These are phyloP conservation scores for Chenopodium quinoa DNA, from an alignment of 148 eudicot species.

Conservation along the genomic window DNA sequence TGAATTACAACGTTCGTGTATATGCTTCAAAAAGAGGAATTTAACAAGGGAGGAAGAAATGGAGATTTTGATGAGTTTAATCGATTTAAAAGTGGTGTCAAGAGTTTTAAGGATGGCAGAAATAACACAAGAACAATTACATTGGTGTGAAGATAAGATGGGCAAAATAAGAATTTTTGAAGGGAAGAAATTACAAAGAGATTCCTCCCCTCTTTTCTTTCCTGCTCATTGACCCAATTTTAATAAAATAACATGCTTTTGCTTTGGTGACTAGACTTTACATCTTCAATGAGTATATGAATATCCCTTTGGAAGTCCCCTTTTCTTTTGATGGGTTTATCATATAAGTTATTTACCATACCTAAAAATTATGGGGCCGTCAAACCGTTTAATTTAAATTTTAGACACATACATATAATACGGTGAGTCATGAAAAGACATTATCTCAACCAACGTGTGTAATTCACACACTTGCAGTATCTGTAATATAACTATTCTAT, in stretches of 20 bases:
- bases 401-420: no score
- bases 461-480: no score
- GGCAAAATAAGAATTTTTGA: slow-evolving; percentile 56
- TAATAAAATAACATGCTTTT: neutral
- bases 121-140: slow-evolving; percentile 64
- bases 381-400: no score
- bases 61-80: slow-evolving; percentile 74
- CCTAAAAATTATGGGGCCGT: neutral
- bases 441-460: no score
- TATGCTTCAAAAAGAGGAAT: slow-evolving; percentile 50
- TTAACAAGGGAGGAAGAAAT: slow-evolving; percentile 52
- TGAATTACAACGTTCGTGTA: slow-evolving; percentile 46
- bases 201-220: slow-evolving; percentile 90
- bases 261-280: slow-evolving; percentile 49
- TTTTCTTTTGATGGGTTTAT: neutral
- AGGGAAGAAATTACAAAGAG: slow-evolving; percentile 71
- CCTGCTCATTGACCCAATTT: slow-evolving; percentile 57
- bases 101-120: slow-evolving; percentile 79
- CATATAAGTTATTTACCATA: neutral
- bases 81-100: slow-evolving; percentile 78
- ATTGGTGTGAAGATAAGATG: slow-evolving; percentile 95
- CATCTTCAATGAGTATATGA: slow-evolving; percentile 17
- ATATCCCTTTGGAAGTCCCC: slow-evolving; percentile 1
- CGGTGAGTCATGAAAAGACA: no score
- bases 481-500: no score